Evolutionary conservation across 176 grass and related monocot species (phyloP).

Genomic region (Aegilops tauschii): DNA sequence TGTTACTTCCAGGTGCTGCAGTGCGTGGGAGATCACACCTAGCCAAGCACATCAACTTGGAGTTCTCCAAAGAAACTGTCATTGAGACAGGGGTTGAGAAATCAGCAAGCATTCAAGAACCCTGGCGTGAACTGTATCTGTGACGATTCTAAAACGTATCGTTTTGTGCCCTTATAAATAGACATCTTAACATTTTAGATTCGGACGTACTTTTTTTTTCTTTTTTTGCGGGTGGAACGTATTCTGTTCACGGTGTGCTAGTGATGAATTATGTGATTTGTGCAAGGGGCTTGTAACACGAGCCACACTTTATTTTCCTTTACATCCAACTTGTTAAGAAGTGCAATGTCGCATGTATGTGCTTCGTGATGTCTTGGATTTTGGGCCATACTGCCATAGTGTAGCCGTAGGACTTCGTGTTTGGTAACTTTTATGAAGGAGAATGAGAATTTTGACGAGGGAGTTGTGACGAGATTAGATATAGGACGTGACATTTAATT

Average conservation of each 20-base stretch:
- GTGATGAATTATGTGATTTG: neutral
- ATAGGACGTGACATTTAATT: too few relatives aligned
- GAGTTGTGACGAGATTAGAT: too few relatives aligned
- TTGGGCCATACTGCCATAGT: neutral
- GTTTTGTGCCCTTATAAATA: neutral
- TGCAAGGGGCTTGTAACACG: neutral
- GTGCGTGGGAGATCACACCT: constrained; percentile 43
- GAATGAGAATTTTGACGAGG: too few relatives aligned
- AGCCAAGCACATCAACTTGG: constrained; percentile 39
- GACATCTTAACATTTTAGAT: neutral
- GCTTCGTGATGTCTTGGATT: neutral
- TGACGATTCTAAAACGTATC: constrained; percentile 5
- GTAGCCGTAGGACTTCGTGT: neutral
- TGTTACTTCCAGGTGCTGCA: constrained; percentile 40
- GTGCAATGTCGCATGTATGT: neutral
- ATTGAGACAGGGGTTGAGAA: constrained; percentile 36
- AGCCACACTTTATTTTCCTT: neutral
- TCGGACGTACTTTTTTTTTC: neutral
- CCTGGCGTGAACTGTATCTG: constrained; percentile 58
- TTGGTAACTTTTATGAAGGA: too few relatives aligned
- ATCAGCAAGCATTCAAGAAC: constrained; percentile 38
- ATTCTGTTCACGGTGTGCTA: neutral
- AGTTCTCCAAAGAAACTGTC: constrained; percentile 47
- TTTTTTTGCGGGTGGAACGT: neutral
- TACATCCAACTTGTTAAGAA: neutral